These are phyloP conservation scores for Passalora sequoiae DNA, from an alignment of 2,329 filamentous ascomycete genomes.

Conservation along the genomic window DNA sequence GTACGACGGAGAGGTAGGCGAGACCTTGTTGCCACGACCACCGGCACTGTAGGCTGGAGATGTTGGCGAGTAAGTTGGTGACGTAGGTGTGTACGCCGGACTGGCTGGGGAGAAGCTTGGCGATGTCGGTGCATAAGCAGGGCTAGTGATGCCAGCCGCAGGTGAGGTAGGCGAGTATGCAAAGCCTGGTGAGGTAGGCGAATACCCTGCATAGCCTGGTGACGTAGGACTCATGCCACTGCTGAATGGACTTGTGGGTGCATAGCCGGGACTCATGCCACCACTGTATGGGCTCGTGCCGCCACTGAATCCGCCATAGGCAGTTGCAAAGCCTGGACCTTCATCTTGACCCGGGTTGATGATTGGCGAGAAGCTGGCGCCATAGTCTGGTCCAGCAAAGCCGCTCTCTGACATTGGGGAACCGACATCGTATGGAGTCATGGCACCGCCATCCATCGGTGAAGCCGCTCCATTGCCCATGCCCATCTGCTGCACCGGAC, in stretches of 20 bases:
- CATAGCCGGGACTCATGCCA: conserved; percentile 36
- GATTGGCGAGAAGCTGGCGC: conserved; percentile 68
- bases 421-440: conserved; percentile 82
- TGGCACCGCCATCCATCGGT: conserved; percentile 64
- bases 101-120: conserved; percentile 46
- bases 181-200: conserved; percentile 27
- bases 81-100: conserved; percentile 50
- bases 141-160: conserved; percentile 53
- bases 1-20: conserved; percentile 58
- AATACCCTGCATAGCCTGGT: conserved; percentile 25
- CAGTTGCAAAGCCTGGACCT: conserved; percentile 53
- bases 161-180: conserved; percentile 35
- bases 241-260: conserved; percentile 38
- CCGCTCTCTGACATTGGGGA: conserved; percentile 59
- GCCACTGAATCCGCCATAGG: conserved; percentile 59
- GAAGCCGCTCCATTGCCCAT: conserved; percentile 70
- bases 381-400: conserved; percentile 57
- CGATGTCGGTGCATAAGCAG: conserved; percentile 48
- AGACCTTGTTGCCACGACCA: conserved; percentile 20
- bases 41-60: conserved; percentile 32
- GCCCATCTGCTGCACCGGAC: conserved; percentile 49
- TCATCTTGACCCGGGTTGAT: conserved; percentile 57
- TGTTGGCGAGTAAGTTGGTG: conserved; percentile 33
- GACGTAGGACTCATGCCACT: conserved; percentile 27
- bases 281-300: conserved; percentile 65